Evolutionary conservation across 2,329 filamentous ascomycete species (phyloP).

Genomic region (Colletotrichum eleusines): DNA sequence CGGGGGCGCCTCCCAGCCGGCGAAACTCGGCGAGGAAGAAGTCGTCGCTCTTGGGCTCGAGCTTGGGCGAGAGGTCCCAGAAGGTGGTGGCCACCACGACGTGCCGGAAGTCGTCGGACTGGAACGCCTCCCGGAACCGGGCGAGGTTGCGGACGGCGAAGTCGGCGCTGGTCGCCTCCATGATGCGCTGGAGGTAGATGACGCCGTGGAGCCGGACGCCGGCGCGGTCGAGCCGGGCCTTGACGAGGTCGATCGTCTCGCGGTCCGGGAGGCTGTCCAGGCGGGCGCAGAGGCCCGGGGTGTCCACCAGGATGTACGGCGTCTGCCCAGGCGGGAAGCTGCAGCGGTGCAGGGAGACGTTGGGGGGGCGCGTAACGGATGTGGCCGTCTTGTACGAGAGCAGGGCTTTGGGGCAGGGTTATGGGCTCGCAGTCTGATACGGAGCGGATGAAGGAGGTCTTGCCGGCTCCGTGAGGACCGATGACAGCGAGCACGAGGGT

Average conservation of each 20-base stretch:
- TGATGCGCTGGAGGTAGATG: slow-evolving; percentile 7
- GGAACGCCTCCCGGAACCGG: too few species aligned
- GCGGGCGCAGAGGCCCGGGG: background rate
- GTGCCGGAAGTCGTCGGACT: background rate
- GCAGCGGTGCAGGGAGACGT: background rate
- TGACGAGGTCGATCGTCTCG: background rate
- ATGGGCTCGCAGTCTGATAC: background rate
- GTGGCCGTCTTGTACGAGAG: background rate
- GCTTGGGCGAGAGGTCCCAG: background rate
- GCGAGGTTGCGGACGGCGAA: slow-evolving; percentile 1
- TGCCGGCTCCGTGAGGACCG: background rate
- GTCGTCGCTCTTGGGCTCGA: background rate
- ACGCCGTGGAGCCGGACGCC: background rate
- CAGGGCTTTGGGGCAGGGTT: background rate
- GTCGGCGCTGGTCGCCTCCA: background rate
- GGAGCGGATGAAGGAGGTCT: slow-evolving; percentile 14
- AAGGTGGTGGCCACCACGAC: background rate
- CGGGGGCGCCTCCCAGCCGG: too few species aligned
- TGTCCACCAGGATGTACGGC: background rate
- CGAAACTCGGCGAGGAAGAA: background rate
- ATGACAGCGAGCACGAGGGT: slow-evolving; percentile 4
- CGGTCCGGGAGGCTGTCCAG: background rate
- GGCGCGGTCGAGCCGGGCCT: background rate
- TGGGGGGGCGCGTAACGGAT: background rate
- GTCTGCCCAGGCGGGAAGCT: background rate